These are phyloP conservation scores for Westerdykella ornata DNA, from an alignment of 2,329 filamentous ascomycete genomes.

Conservation along the genomic window DNA sequence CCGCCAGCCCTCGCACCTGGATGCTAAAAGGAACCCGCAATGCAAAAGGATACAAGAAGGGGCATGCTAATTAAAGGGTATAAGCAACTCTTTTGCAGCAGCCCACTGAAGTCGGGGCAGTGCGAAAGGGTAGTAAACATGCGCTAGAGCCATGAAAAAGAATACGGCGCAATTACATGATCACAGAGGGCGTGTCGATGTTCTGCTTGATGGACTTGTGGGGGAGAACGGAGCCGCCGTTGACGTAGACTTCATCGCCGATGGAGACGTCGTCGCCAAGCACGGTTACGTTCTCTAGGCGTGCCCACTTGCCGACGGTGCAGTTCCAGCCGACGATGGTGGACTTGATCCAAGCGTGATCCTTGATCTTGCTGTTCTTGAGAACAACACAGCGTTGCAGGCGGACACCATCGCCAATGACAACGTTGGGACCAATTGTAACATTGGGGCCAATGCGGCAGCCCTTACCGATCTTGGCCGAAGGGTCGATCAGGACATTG, in stretches of 20 bases:
- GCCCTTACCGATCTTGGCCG: conserved; percentile 95
- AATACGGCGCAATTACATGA: conserved; percentile 37
- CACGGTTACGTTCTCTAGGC: conserved; percentile 96
- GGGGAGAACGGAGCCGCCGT: conserved; percentile 87
- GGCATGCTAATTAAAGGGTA: conserved; percentile 26
- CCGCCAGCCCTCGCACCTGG: too few relatives aligned
- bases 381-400: conserved; percentile 90
- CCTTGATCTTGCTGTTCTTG: conserved; percentile 87
- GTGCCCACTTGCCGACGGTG: conserved; percentile 89
- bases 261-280: conserved; percentile 96
- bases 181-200: conserved; percentile 59
- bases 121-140: conserved; percentile 1
- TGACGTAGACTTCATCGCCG: conserved; percentile 97
- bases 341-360: conserved; percentile 98
- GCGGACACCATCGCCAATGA: conserved; percentile 88
- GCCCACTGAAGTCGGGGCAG: conserved; percentile 3
- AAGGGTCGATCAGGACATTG: conserved; percentile 90
- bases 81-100: conserved; percentile 12
- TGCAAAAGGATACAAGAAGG: conserved; percentile 33
- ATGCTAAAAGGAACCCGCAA: conserved; percentile 10
- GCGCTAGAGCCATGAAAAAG: conserved; percentile 3
- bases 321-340: conserved; percentile 99
- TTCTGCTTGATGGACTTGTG: conserved; percentile 99
- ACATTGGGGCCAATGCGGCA: conserved; percentile 98
- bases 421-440: conserved; percentile 85